Evolutionary conservation across 2,329 filamentous ascomycete genomes (phyloP).

Genomic region (Saccharata proteae): DNA sequence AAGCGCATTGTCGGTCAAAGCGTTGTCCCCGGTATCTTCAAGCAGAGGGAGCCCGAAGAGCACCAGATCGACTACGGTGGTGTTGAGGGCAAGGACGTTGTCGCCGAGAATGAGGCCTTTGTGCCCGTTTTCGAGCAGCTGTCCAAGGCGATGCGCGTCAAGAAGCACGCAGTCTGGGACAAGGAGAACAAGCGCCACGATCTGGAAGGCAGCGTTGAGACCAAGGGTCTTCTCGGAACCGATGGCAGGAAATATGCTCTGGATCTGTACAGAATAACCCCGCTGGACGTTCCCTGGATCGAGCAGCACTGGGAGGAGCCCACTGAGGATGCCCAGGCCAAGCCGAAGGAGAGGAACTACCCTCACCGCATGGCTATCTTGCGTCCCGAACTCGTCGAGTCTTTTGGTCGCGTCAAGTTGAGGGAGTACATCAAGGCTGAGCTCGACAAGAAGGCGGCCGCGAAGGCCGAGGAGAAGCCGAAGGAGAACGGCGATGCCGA

Average conservation of each 20-base stretch:
- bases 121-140: slow-evolving; percentile 75
- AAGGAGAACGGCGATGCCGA: slow-evolving; percentile 25
- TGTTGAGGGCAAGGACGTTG: slow-evolving; percentile 91
- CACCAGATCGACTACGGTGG: slow-evolving; percentile 98
- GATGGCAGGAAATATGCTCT: slow-evolving; percentile 97
- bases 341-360: slow-evolving; percentile 47
- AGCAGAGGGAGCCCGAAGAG: slow-evolving; percentile 92
- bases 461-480: slow-evolving; percentile 12
- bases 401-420: slow-evolving; percentile 74
- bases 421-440: slow-evolving; percentile 78
- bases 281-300: slow-evolving; percentile 80
- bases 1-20: slow-evolving; percentile 96
- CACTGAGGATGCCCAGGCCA: slow-evolving; percentile 33
- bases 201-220: slow-evolving; percentile 90
- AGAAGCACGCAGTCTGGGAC: slow-evolving; percentile 95
- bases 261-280: slow-evolving; percentile 88
- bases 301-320: slow-evolving; percentile 53
- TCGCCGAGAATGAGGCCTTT: slow-evolving; percentile 83
- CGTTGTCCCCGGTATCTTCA: slow-evolving; percentile 97
- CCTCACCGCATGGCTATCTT: slow-evolving; percentile 95
- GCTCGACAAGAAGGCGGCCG: slow-evolving; percentile 33
- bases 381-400: slow-evolving; percentile 78
- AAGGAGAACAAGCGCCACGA: slow-evolving; percentile 86
- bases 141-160: slow-evolving; percentile 80
- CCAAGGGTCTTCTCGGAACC: slow-evolving; percentile 92